These are phyloP conservation scores for Quercus tomentella DNA, from an alignment of 331 rosid genomes.

Conservation along the genomic window DNA sequence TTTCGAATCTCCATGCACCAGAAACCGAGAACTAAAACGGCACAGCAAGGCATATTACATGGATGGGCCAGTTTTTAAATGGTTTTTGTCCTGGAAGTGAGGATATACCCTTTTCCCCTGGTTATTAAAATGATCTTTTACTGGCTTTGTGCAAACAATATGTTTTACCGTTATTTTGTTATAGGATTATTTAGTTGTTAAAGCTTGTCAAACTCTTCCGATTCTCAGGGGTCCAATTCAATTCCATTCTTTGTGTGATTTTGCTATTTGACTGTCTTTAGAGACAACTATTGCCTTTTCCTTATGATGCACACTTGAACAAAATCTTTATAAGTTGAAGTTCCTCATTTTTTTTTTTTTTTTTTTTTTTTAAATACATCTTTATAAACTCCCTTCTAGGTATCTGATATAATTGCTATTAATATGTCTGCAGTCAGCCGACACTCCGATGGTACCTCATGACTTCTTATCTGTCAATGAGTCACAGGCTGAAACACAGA, in stretches of 20 bases:
- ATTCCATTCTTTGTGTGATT: not conserved
- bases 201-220: not conserved
- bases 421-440: conserved; percentile 52
- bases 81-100: not conserved
- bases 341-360: not conserved
- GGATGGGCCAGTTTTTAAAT: not conserved
- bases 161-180: not conserved
- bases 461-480: conserved; percentile 59
- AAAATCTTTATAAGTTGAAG: not conserved
- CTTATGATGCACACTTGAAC: not conserved
- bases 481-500: conserved; percentile 49
- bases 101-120: not conserved
- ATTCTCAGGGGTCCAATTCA: not conserved
- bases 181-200: not conserved
- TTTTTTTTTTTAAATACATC: not conserved
- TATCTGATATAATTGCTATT: not conserved
- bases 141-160: not conserved
- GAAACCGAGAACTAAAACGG: not conserved
- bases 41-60: not conserved
- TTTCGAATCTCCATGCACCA: not conserved
- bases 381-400: not conserved
- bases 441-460: conserved; percentile 52
- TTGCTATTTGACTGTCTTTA: not conserved
- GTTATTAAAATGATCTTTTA: not conserved
- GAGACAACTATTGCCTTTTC: conserved; percentile 3